Conservation (phyloP, 106 monocot species). For the Dendrobium officinale region DNA sequence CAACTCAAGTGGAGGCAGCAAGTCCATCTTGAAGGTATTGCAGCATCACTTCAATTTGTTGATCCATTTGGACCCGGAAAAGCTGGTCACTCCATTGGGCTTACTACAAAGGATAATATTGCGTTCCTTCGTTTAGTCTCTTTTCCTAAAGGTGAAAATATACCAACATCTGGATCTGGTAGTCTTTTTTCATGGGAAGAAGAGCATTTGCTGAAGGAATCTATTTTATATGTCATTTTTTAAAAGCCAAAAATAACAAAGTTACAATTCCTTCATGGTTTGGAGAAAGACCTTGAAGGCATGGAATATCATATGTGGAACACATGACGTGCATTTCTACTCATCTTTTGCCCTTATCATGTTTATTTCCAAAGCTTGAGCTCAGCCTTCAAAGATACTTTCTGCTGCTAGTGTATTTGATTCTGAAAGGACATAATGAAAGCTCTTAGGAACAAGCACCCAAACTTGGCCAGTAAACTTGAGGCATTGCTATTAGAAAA, state of each 20-base stretch:
- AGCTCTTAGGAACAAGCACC: slow-evolving; percentile 84
- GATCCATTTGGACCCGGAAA: slow-evolving; percentile 65
- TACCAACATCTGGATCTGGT: slow-evolving; percentile 54
- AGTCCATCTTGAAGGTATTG: slow-evolving; percentile 72
- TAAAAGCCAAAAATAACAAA: slow-evolving; percentile 40
- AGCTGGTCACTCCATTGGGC: slow-evolving; percentile 38
- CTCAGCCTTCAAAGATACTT: background rate
- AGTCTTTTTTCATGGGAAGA: slow-evolving; percentile 98
- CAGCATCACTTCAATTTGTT: slow-evolving; percentile 79
- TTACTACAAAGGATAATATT: slow-evolving; percentile 71
- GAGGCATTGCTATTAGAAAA: slow-evolving; percentile 55
- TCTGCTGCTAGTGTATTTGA: slow-evolving; percentile 37
- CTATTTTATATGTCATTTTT: slow-evolving; percentile 67
- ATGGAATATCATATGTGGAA: no score
- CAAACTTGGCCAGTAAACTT: slow-evolving; percentile 81
- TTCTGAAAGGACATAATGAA: slow-evolving; percentile 83
- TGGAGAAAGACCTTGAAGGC: slow-evolving; percentile 68
- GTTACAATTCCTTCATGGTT: slow-evolving; percentile 66
- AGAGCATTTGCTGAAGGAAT: slow-evolving; percentile 81
- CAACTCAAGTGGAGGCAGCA: slow-evolving; percentile 61
- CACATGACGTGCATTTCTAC: no score
- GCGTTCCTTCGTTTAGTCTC: slow-evolving; percentile 73
- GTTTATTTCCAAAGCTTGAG: no score
- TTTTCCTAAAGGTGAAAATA: slow-evolving; percentile 83
- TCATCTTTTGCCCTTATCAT: no score